phyloP scores from a whole-genome alignment of 768 basidiomycete genomes.

The Steccherinum ochraceum region DNA sequence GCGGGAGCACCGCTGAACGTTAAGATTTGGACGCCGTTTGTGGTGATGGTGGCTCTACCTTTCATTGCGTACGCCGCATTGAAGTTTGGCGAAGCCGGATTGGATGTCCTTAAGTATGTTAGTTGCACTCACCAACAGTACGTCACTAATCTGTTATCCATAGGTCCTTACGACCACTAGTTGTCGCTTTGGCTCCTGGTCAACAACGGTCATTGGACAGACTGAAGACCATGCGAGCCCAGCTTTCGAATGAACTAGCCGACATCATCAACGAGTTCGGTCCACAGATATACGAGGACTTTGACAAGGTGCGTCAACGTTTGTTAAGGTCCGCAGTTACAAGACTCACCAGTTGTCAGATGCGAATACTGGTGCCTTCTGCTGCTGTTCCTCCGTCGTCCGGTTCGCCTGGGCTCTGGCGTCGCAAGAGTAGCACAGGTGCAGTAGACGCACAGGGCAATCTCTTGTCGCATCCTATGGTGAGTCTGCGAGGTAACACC shows the following conservation, averaged over 20 bases:
- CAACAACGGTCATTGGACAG: conserved; percentile 76
- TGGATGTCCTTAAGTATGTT: conserved; percentile 94
- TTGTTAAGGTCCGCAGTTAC: not conserved
- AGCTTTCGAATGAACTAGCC: conserved; percentile 79
- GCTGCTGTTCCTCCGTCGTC: conserved; percentile 79
- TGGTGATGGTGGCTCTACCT: conserved; percentile 69
- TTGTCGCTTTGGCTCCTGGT: conserved; percentile 84
- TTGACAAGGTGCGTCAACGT: conserved; percentile 64
- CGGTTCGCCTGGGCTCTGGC: conserved; percentile 67
- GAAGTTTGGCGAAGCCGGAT: conserved; percentile 96
- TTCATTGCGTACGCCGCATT: conserved; percentile 90
- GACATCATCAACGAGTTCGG: conserved; percentile 85
- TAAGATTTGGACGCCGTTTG: conserved; percentile 70
- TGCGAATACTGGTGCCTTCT: conserved; percentile 78
- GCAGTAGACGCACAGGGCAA: conserved; percentile 84
- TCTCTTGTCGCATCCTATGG: conserved; percentile 84
- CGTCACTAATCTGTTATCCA: conserved; percentile 10
- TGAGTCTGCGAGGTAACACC: conserved; percentile 26
- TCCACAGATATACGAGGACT: conserved; percentile 81
- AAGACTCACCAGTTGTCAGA: conserved; percentile 34
- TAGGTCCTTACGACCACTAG: conserved; percentile 85
- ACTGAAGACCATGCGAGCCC: conserved; percentile 65
- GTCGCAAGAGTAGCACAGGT: conserved; percentile 72
- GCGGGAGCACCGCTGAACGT: conserved; percentile 57
- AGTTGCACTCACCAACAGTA: no score